These are phyloP conservation scores for Dactylis glomerata DNA, from an alignment of 176 grass and related monocot genomes.

Conservation along the genomic window DNA sequence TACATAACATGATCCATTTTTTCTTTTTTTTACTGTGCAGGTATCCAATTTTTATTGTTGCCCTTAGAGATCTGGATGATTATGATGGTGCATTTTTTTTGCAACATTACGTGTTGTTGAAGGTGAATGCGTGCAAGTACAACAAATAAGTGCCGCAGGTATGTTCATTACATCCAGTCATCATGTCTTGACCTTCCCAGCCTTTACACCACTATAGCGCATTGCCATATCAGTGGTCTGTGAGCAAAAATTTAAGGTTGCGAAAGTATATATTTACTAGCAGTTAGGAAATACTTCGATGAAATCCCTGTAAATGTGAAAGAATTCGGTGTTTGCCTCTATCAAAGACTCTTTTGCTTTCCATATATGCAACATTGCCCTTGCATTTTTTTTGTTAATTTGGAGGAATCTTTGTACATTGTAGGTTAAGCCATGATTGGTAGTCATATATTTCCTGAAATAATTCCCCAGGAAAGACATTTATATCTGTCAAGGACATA, in stretches of 20 bases:
- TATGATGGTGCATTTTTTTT: too few relatives aligned
- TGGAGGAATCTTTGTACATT: slow-evolving; percentile 30
- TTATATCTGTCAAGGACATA: slow-evolving; percentile 97
- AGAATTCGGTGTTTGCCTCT: neutral
- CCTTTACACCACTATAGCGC: neutral
- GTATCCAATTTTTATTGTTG: slow-evolving; percentile 90
- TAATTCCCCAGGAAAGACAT: slow-evolving; percentile 82
- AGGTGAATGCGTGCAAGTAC: too few relatives aligned
- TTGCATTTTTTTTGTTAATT: slow-evolving; percentile 3
- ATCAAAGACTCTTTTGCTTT: neutral
- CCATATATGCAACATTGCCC: neutral
- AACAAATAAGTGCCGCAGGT: too few relatives aligned
- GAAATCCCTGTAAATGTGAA: neutral
- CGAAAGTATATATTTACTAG: neutral
- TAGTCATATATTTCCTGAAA: slow-evolving; percentile 87
- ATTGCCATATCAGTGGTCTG: neutral
- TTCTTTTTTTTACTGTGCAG: slow-evolving; percentile 19
- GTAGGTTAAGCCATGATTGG: slow-evolving; percentile 98
- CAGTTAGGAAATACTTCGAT: neutral
- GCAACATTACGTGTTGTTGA: too few relatives aligned
- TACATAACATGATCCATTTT: neutral
- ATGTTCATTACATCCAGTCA: neutral
- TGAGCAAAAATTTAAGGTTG: neutral
- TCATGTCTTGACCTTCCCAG: neutral
- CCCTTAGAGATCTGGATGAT: slow-evolving; percentile 77